Base-by-base conservation (phyloP, 2,329 filamentous ascomycete species). In the Stachybotrys elegans region DNA sequence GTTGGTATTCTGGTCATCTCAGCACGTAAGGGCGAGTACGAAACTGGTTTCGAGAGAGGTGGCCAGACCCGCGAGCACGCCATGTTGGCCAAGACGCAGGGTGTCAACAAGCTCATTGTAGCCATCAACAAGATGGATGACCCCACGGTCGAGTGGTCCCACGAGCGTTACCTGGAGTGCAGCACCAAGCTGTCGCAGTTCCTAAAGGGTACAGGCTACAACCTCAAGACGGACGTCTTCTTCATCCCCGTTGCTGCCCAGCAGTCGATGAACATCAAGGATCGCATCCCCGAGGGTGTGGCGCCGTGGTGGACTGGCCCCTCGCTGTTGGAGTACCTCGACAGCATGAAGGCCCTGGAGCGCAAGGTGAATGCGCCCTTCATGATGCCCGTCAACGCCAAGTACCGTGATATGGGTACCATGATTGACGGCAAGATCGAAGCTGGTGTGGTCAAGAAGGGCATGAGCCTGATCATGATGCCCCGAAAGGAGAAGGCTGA, bases 121-220 rank as follows among this genome's bases (percentile, higher is more conserved):
- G 93, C 79, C 43, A 91, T 96, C 63, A 98, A 98, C 81, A 98
- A 98, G 78, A 98, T 98, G 94, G 93, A 98, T 62, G 93, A 98
- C 63, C 75, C 85, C 11, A 98, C 93, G 3, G 94, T 98, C 42
- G 81, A 95, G 60, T 98, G 94, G 94, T 93, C 87, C 43, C 82
- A 96, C 57, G 87, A 88, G 32, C 84, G 93, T 45, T 98, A 89
- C 73, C 84, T 88, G 59, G 93, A 98, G 70, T 98, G 93, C 68
- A 91, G 83, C 4, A 83, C 83, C 53, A 98, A 97, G 73, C 81
- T 98, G 40, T 67, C 82, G 14, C 79, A 84, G 54, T 97, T 95
- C 75, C 71, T 98, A 50, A 95, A 95, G 72, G 87, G 82, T 43
- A 86, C 94, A 11, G 92, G 92, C 21, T 97, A 95, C 74, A 95